These are phyloP conservation scores for Neurospora cerealis DNA, from an alignment of 495 filamentous ascomycete species.

Conservation along the genomic window DNA sequence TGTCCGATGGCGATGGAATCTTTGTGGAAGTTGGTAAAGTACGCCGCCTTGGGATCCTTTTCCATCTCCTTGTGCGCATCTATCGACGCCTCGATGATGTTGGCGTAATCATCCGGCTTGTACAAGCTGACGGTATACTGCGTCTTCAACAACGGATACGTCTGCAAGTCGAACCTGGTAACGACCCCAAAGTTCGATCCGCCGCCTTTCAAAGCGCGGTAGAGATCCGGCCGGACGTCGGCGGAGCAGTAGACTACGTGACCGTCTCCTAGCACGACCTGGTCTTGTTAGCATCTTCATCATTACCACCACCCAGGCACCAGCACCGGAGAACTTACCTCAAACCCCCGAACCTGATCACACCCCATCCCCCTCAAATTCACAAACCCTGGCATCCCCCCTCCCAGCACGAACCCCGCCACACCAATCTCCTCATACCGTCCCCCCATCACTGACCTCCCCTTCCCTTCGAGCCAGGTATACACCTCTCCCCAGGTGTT, in stretches of 20 bases:
- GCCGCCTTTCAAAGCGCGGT: conserved; percentile 45
- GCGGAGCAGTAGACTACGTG: conserved; percentile 24
- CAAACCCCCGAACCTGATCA: conserved; percentile 41
- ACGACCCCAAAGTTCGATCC: conserved; percentile 54
- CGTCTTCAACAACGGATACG: not conserved
- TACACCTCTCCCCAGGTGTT: conserved; percentile 30
- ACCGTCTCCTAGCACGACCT: conserved; percentile 31
- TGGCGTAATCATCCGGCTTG: not conserved
- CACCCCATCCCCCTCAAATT: conserved; percentile 38
- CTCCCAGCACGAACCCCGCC: conserved; percentile 45
- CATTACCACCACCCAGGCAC: no score
- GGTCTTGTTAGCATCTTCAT: no score
- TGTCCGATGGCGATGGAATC: conserved; percentile 6
- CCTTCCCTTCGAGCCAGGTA: conserved; percentile 28
- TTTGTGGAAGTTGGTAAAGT: conserved; percentile 10
- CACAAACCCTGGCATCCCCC: conserved; percentile 41
- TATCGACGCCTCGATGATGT: conserved; percentile 2
- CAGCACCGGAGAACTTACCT: conserved; percentile 9
- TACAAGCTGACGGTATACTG: not conserved
- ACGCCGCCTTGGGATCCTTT: not conserved
- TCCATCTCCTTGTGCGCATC: not conserved
- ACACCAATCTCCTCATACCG: conserved; percentile 45
- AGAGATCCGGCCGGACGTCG: conserved; percentile 32
- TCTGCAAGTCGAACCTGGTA: conserved; percentile 33
- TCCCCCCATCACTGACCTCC: conserved; percentile 40